Base-by-base conservation (phyloP, 148 eudicot species). In the Rhododendron henanense region DNA sequence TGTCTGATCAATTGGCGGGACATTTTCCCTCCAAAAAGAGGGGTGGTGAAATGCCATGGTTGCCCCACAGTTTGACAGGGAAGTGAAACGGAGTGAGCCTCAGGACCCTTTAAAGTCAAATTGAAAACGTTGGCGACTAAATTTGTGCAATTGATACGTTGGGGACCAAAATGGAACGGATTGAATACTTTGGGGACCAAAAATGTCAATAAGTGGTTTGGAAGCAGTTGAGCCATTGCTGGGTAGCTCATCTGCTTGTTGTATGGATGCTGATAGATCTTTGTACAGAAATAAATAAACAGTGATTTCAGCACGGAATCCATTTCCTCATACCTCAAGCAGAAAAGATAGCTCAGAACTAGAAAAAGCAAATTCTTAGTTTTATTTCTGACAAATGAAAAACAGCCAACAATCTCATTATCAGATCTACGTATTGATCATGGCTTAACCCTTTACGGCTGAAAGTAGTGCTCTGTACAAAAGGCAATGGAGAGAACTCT, bases 231-330 rank as follows among this genome's bases (percentile, higher is more conserved):
- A 28, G 31, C 31, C 31, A 28, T 28, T 28, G 31, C 31, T 28
- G 35, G 35, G 39, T 37, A 97, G 88, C 95, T 94, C 98, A 97
- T 97, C 84, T 97, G 98, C 89, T 94, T 95, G 90, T 93, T 97
- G 91, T 95, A 98, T 84, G 95, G 99, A 88, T 95, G 98, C 86
- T 97, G 99, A 84, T 97, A 95, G 80, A 88, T 85, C 99, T 95
- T 90, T 71, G 65, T 45, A 37, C 86, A 83, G 80, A 15, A 79
- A 28, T 65, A 78, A 14, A 78, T 18, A 48, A 82, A 15, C 44
- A 51, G 63, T 84, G 35, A 14, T 86, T 59, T 79, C 63, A 39
- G 44, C 28, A 69, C 19, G 65, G 31, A 37, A 55, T 33, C 45
- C 33, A 31, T 47, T 69, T 74, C 79, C 14, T 4, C 44, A 41